Percentiles rank a stretch among this genome's conserved stretches.
These are phyloP conservation scores for Debaryomyces fabryi DNA, from an alignment of 1,139 yeast species.

Conservation along the genomic window DNA sequence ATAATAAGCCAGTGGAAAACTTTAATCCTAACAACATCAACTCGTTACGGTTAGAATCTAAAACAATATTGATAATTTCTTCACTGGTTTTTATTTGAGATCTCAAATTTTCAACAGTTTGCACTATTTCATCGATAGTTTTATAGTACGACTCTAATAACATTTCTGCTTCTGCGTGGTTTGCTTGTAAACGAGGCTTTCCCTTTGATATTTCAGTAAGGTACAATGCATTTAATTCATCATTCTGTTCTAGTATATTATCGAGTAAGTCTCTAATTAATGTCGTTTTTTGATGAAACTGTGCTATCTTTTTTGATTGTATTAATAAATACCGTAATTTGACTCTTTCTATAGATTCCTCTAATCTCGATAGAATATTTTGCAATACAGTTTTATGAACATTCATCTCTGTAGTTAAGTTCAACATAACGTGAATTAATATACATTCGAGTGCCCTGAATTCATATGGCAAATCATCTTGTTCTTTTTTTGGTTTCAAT, in stretches of 20 bases:
- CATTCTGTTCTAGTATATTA: constrained; percentile 44
- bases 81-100: constrained; percentile 50
- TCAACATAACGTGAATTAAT: constrained; percentile 40
- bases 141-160: constrained; percentile 47
- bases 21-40: constrained; percentile 49
- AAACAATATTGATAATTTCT: constrained; percentile 48
- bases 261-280: constrained; percentile 45
- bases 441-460: constrained; percentile 49
- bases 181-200: constrained; percentile 28
- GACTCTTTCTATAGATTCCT: constrained; percentile 42
- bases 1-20: constrained; percentile 44
- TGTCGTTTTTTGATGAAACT: constrained; percentile 45
- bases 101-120: constrained; percentile 43
- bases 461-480: constrained; percentile 42
- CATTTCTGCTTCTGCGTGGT: constrained; percentile 48
- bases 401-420: constrained; percentile 45
- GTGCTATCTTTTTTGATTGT: constrained; percentile 47
- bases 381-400: constrained; percentile 45
- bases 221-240: constrained; percentile 43
- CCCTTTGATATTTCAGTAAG: constrained; percentile 34
- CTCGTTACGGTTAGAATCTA: constrained; percentile 51
- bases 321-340: constrained; percentile 44
- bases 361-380: constrained; percentile 40
- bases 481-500: constrained; percentile 25
- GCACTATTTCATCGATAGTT: constrained; percentile 49